Evolutionary conservation across 768 basidiomycete genomes (phyloP), one percentile per base, ranked within the genome.

Genomic region (Lactifluus piperatus): DNA sequence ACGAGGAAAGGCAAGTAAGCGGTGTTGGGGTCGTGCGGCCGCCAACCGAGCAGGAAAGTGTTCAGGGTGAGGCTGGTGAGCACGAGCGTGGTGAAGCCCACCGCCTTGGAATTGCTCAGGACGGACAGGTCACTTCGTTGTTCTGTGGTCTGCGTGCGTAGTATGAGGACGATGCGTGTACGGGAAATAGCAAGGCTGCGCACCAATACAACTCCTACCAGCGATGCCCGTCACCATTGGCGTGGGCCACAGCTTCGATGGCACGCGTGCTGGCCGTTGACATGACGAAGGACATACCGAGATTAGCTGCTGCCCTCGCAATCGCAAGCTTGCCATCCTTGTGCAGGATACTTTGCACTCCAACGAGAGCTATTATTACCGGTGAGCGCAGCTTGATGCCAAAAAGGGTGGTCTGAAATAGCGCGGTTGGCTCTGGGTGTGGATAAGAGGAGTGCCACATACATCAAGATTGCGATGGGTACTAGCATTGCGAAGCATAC

Each of bases 121-220:
- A 91, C 52, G 22, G 86, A 89, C 30, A 83, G 68, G 81, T 83
- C 24, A 88, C 69, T 4, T 84, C 84, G 46, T 84, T 68, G 8
- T 75, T 71, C 13, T 72, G 72, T 2, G 88, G 88, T 86, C 87
- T 88, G 60, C n/a, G 20, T 18, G 24, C 14, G 4, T 4, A 30
- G 22, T 18, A n/a, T 52, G 32, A 13, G 11, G 26, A 4, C 10
- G 22, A 24, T 13, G 8, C 4, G n/a, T 16, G 20, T 0, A 22
- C 8, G 13, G 22, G 4, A 24, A 44, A 24, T 20, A 20, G 16
- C 3, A 7, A 18, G 16, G 37, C 16, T 44, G 10, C 73, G 58
- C 51, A 85, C 86, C 88, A 88, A 69, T 92, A 91, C 1, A 91
- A 77, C 68, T 92, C 89, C 68, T 80, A 91, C 88, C 88, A 91